These are phyloP conservation scores for Trametes villosa DNA, from an alignment of 768 basidiomycete genomes.

Conservation along the genomic window DNA sequence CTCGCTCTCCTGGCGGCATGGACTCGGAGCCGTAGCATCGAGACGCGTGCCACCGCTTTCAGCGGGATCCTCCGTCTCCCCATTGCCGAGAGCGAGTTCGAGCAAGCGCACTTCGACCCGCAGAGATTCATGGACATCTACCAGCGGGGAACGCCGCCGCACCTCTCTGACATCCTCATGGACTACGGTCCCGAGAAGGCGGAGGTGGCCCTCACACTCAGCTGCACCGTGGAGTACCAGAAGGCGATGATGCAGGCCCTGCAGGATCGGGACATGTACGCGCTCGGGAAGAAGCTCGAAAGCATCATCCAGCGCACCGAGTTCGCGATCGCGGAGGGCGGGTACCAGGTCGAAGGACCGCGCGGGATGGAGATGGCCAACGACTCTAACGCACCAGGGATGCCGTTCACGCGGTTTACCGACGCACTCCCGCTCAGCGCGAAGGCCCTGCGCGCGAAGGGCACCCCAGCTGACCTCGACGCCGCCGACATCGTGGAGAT, in stretches of 20 bases:
- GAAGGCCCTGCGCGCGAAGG: constrained; percentile 45
- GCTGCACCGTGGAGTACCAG: constrained; percentile 47
- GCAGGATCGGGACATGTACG: constrained; percentile 50
- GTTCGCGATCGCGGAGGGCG: constrained; percentile 58
- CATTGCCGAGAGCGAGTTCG: constrained; percentile 43
- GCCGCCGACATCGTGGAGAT: constrained; percentile 65
- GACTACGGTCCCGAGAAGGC: constrained; percentile 52
- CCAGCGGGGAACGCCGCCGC: constrained; percentile 45
- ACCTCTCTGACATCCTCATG: constrained; percentile 50
- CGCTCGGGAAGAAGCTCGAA: constrained; percentile 51
- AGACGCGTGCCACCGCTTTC: constrained; percentile 52
- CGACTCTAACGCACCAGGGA: constrained; percentile 42
- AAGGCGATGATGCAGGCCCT: constrained; percentile 54
- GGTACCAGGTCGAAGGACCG: constrained; percentile 45
- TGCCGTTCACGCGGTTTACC: constrained; percentile 49
- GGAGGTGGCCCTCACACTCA: constrained; percentile 51
- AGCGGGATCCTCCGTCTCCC: constrained; percentile 58
- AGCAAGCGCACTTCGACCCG: constrained; percentile 52
- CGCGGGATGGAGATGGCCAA: constrained; percentile 46
- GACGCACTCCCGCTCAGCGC: constrained; percentile 64
- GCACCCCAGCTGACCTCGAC: constrained; percentile 47
- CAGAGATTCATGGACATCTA: constrained; percentile 44
- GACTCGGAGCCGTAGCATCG: constrained; percentile 57
- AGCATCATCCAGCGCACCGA: constrained; percentile 56
- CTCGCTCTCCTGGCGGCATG: constrained; percentile 57